A percentile compares a stretch with the other conserved stretches of the same genome.
These are phyloP conservation scores for Neodidymelliopsis sp. DNA, from an alignment of 2,329 filamentous ascomycete genomes.

Conservation along the genomic window DNA sequence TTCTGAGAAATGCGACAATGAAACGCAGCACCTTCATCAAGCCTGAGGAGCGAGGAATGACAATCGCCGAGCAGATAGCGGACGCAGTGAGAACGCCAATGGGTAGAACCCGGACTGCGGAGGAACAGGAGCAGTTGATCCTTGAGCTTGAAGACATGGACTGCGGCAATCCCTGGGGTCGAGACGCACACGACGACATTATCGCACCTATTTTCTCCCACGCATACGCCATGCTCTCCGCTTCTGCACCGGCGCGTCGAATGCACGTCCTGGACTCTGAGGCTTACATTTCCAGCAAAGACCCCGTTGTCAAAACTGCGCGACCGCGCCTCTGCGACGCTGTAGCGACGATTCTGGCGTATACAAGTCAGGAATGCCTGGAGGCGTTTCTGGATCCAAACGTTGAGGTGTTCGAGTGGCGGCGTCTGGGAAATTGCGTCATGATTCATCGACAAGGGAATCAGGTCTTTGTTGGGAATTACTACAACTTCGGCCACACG, in stretches of 20 bases:
- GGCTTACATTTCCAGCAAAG: constrained; percentile 7
- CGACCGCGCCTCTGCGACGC: constrained; percentile 26
- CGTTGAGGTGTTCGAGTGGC: constrained; percentile 27
- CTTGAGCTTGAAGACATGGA: constrained; percentile 21
- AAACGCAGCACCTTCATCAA: constrained; percentile 7
- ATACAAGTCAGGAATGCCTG: constrained; percentile 17
- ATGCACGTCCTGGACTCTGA: constrained; percentile 24
- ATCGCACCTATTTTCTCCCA: constrained; percentile 13
- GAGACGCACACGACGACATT: constrained; percentile 22
- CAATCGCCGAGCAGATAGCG: constrained; percentile 4
- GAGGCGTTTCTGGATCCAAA: constrained; percentile 23
- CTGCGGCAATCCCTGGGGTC: constrained; percentile 14
- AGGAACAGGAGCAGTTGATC: constrained; percentile 5
- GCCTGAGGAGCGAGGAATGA: neutral
- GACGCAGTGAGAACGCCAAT: constrained; percentile 2
- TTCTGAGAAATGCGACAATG: constrained; percentile 7
- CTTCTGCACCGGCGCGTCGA: neutral
- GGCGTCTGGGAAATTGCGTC: constrained; percentile 16
- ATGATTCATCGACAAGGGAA: constrained; percentile 23
- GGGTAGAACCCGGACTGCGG: neutral
- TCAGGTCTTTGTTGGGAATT: constrained; percentile 22
- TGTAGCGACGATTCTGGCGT: constrained; percentile 22
- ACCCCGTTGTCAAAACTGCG: constrained; percentile 15
- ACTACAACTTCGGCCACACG: constrained; percentile 22
- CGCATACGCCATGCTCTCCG: constrained; percentile 1